Conservation (phyloP, 441 rosid species). For the Brassica hybrid region DNA sequence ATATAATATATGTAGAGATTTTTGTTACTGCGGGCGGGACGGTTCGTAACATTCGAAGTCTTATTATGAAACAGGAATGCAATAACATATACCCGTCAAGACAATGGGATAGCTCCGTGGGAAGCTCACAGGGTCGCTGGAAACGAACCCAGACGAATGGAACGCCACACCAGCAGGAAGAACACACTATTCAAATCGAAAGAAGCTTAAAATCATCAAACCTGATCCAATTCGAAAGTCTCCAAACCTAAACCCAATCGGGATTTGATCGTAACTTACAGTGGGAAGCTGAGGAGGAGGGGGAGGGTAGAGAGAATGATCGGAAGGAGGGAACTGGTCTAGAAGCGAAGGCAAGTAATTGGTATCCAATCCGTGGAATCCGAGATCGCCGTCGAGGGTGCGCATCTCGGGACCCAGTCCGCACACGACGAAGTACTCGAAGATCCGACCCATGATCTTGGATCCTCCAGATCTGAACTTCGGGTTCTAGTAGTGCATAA, state of each 20-base stretch:
- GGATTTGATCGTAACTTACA: constrained; percentile 48
- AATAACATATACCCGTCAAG: constrained; percentile 68
- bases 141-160: constrained; percentile 73
- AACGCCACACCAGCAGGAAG: constrained; percentile 93
- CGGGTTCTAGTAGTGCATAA: constrained; percentile 23
- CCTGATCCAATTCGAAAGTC: no score
- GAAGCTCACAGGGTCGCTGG: constrained; percentile 59
- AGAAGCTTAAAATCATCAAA: background rate
- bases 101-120: constrained; percentile 97
- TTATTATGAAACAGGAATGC: background rate
- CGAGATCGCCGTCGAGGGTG: constrained; percentile 81
- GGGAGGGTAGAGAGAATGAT: constrained; percentile 72
- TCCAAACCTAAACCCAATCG: background rate
- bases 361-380: constrained; percentile 69
- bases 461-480: constrained; percentile 38
- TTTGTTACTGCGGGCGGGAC: no score
- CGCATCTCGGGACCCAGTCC: constrained; percentile 98
- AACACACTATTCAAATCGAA: constrained; percentile 65
- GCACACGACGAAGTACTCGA: constrained; percentile 95
- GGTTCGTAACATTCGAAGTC: no score
- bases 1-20: no score
- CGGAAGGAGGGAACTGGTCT: constrained; percentile 83
- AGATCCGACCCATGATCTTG: constrained; percentile 66
- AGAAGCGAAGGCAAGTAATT: constrained; percentile 78
- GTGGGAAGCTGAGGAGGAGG: constrained; percentile 98